A percentile compares a stretch with the other conserved stretches of the same genome.
Conservation (phyloP, 78 protist species). For the Dictyostelium citrinum region DNA sequence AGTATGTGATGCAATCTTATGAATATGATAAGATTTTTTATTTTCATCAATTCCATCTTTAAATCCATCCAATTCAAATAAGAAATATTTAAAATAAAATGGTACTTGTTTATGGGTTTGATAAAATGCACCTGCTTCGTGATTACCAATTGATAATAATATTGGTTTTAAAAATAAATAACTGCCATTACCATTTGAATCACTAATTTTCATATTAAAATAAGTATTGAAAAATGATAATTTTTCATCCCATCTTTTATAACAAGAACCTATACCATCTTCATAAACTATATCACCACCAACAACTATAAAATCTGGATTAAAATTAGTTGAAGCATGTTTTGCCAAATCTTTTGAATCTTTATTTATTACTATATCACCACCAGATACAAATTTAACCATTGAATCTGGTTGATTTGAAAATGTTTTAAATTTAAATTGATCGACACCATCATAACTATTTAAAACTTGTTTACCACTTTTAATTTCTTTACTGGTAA, state of each 20-base stretch:
- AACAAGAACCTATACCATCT: constrained; percentile 42
- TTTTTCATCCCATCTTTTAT: constrained; percentile 60
- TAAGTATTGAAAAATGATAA: neutral
- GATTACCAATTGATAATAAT: constrained; percentile 52
- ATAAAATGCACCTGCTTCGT: constrained; percentile 63
- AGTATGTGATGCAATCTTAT: neutral
- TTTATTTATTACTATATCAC: constrained; percentile 44
- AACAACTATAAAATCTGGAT: constrained; percentile 2
- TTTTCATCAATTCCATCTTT: neutral
- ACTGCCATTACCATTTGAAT: neutral
- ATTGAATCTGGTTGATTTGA: neutral
- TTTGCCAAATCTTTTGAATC: constrained; percentile 22
- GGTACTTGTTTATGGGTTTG: constrained; percentile 34
- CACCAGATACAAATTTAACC: constrained; percentile 10
- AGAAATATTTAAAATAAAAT: constrained; percentile 20
- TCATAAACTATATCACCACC: constrained; percentile 73
- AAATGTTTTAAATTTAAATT: constrained; percentile 18
- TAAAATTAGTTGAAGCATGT: neutral
- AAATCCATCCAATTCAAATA: constrained; percentile 1
- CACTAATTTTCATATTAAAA: neutral
- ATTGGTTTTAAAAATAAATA: neutral
- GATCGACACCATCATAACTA: neutral
- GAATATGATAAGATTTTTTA: neutral
- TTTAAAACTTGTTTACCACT: neutral
- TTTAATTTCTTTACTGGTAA: neutral